Evolutionary conservation across 2,329 filamentous ascomycete genomes (phyloP).

Genomic region (Beauveria brongniartii): DNA sequence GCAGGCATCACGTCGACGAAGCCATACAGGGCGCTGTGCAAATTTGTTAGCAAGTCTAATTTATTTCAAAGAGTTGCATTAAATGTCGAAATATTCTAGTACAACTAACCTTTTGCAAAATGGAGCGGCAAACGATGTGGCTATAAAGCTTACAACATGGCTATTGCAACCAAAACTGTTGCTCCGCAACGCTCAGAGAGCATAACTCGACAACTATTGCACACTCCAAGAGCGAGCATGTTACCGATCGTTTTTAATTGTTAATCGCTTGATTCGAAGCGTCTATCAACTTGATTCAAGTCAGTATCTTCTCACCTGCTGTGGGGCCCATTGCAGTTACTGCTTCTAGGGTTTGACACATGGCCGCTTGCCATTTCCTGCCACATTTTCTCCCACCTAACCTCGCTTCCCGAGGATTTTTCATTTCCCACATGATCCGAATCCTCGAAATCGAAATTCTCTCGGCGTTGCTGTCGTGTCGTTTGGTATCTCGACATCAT

Average conservation of each 20-base stretch:
- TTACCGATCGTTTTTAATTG: neutral
- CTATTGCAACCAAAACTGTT: neutral
- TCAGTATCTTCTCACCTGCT: conserved; percentile 5
- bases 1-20: conserved; percentile 7
- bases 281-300: too few relatives aligned
- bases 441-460: neutral
- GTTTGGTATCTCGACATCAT: neutral
- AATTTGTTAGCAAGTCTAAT: neutral
- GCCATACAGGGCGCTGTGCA: conserved; percentile 10
- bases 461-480: neutral
- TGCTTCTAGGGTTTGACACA: neutral
- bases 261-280: neutral
- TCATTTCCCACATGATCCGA: neutral
- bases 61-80: too few relatives aligned
- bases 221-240: neutral
- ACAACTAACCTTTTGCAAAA: too few relatives aligned
- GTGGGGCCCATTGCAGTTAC: neutral
- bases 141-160: too few relatives aligned
- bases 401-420: neutral
- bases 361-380: too few relatives aligned
- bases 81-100: too few relatives aligned
- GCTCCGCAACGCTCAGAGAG: neutral
- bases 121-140: too few relatives aligned
- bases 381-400: neutral
- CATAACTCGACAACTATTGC: neutral